Conservation (phyloP, 495 filamentous ascomycete genomes). For the Chaetomium cochliodes region DNA sequence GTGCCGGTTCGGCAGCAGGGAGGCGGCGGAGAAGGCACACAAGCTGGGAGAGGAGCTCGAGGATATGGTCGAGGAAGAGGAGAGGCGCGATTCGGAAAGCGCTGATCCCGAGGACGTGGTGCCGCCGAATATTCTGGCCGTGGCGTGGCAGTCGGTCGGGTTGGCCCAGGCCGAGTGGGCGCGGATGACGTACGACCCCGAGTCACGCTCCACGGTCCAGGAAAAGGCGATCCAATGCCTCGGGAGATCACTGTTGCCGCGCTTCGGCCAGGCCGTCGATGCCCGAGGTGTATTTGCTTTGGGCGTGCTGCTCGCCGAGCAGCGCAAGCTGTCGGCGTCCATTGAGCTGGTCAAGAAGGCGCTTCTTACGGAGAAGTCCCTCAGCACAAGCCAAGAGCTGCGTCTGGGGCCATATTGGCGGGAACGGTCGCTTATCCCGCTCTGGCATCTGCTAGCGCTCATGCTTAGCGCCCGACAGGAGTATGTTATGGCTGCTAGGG, state of each 20-base stretch:
- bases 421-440: conserved; percentile 60
- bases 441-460: conserved; percentile 86
- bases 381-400: conserved; percentile 35
- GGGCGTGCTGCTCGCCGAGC: conserved; percentile 76
- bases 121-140: conserved; percentile 55
- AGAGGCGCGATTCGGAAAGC: conserved; percentile 25
- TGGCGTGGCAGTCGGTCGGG: conserved; percentile 77
- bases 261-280: conserved; percentile 59
- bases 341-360: conserved; percentile 70
- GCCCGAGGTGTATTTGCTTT: conserved; percentile 75
- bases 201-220: conserved; percentile 65
- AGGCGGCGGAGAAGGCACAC: conserved; percentile 74
- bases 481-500: conserved; percentile 71
- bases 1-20: conserved; percentile 72
- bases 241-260: conserved; percentile 64
- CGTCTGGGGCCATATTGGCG: conserved; percentile 45
- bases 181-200: conserved; percentile 68
- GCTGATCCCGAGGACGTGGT: conserved; percentile 41
- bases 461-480: conserved; percentile 84
- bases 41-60: conserved; percentile 64
- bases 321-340: conserved; percentile 69
- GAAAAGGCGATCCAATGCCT: conserved; percentile 70
- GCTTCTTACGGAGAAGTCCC: conserved; percentile 44
- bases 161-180: conserved; percentile 84
- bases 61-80: conserved; percentile 52